Conservation (phyloP, 331 rosid genomes). For the Saraca asoca region DNA sequence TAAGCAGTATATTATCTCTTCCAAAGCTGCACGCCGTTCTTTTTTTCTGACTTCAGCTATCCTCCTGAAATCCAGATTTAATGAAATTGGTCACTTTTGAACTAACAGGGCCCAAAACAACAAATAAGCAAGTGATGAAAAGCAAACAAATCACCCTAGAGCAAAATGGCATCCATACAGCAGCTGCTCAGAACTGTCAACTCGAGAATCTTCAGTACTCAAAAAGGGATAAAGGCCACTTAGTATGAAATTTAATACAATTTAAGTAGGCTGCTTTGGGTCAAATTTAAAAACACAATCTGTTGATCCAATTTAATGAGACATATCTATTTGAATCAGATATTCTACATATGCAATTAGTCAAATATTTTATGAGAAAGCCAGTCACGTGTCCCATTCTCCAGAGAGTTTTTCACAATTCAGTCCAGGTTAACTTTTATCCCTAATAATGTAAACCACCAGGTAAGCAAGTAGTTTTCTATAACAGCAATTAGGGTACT, state of each 20-base stretch:
- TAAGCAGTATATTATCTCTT: conserved; percentile 86
- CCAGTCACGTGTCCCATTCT: not conserved
- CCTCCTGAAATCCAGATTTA: conserved; percentile 63
- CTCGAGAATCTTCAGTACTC: not conserved
- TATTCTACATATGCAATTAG: not conserved
- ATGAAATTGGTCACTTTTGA: conserved; percentile 25
- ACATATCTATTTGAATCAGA: not conserved
- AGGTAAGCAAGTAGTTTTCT: no score
- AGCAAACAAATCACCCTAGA: not conserved
- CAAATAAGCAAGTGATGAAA: conserved; percentile 28
- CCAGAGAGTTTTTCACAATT: not conserved
- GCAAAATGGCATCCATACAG: not conserved
- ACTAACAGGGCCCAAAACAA: conserved; percentile 23
- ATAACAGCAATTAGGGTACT: no score
- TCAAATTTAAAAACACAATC: not conserved
- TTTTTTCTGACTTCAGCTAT: conserved; percentile 85
- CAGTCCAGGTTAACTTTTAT: not conserved
- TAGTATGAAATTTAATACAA: not conserved
- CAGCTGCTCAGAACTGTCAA: not conserved
- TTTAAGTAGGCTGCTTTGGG: not conserved
- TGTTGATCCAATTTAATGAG: not conserved
- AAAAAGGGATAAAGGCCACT: no score
- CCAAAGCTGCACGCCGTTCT: conserved; percentile 62
- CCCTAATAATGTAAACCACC: no score
- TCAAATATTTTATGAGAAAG: not conserved